Conservation (phyloP, 352 stramenopile species). For the Phytophthora brassicae region DNA sequence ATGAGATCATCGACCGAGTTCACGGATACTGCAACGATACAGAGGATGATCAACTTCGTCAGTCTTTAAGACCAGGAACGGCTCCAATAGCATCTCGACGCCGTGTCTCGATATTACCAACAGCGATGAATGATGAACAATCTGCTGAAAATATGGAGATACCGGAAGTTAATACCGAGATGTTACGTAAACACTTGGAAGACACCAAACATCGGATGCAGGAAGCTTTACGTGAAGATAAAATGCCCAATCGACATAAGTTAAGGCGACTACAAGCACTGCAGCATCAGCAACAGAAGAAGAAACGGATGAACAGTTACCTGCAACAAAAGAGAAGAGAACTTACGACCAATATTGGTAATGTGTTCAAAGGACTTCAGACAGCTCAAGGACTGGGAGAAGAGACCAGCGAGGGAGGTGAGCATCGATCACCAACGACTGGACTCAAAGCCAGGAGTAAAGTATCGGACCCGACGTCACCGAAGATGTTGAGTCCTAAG, state of each 20-base stretch:
- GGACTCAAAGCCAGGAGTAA: conserved; percentile 1
- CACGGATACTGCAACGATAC: conserved; percentile 35
- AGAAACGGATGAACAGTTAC: conserved; percentile 75
- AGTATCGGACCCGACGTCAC: background rate
- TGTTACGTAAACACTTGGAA: conserved; percentile 44
- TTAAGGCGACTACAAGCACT: conserved; percentile 39
- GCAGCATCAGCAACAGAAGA: conserved; percentile 50
- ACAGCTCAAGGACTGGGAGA: background rate
- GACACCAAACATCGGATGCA: conserved; percentile 54
- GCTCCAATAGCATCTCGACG: conserved; percentile 8
- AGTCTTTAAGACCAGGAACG: conserved; percentile 20
- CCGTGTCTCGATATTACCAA: conserved; percentile 1
- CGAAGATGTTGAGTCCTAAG: conserved; percentile 14
- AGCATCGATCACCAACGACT: conserved; percentile 5
- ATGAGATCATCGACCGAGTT: conserved; percentile 57
- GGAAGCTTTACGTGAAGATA: conserved; percentile 40
- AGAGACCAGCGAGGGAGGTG: background rate
- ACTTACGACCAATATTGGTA: conserved; percentile 65
- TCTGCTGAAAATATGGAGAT: background rate
- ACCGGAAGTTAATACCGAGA: background rate
- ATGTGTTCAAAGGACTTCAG: conserved; percentile 60
- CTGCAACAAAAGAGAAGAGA: conserved; percentile 71
- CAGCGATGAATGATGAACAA: background rate
- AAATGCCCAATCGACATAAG: conserved; percentile 29
- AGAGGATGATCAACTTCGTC: background rate